Evolutionary conservation across 768 basidiomycete genomes (phyloP).

Genomic region (Boletus rufocinnamomeus): DNA sequence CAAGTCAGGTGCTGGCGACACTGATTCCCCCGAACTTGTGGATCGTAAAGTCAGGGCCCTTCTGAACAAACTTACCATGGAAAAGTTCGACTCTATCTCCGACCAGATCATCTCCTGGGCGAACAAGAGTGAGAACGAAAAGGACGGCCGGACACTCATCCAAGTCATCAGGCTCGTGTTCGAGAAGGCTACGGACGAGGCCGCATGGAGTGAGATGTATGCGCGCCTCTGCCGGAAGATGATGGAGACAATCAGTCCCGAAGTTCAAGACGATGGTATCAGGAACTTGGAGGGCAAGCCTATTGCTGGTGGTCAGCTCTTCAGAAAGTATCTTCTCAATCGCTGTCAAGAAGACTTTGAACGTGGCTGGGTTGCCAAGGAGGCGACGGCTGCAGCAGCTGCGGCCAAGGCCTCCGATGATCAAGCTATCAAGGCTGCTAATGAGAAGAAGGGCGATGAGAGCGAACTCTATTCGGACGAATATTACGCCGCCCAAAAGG

Average conservation of each 20-base stretch:
- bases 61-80: conserved; percentile 95
- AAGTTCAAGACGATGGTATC: conserved; percentile 88
- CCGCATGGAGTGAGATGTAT: conserved; percentile 96
- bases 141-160: conserved; percentile 90
- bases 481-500: conserved; percentile 95
- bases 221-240: conserved; percentile 93
- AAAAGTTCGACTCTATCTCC: conserved; percentile 94
- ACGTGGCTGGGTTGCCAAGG: conserved; percentile 89
- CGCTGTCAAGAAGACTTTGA: conserved; percentile 99
- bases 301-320: conserved; percentile 90
- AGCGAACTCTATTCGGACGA: conserved; percentile 89
- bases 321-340: conserved; percentile 95
- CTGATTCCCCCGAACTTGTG: conserved; percentile 79
- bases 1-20: conserved; percentile 42
- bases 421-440: conserved; percentile 70
- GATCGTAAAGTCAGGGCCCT: conserved; percentile 91
- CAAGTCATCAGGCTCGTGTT: conserved; percentile 96
- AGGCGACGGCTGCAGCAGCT: conserved; percentile 83
- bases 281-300: conserved; percentile 79
- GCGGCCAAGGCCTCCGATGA: conserved; percentile 85
- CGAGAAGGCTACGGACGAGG: conserved; percentile 97
- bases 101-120: conserved; percentile 95
- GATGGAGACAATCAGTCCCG: conserved; percentile 89
- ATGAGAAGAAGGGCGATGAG: conserved; percentile 58
- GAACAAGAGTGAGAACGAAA: conserved; percentile 90